Evolutionary conservation across 371 early-diverging fungal genomes (phyloP), one percentile per base, ranked within the genome.

Genomic region (Zopfochytrium polystomum): DNA sequence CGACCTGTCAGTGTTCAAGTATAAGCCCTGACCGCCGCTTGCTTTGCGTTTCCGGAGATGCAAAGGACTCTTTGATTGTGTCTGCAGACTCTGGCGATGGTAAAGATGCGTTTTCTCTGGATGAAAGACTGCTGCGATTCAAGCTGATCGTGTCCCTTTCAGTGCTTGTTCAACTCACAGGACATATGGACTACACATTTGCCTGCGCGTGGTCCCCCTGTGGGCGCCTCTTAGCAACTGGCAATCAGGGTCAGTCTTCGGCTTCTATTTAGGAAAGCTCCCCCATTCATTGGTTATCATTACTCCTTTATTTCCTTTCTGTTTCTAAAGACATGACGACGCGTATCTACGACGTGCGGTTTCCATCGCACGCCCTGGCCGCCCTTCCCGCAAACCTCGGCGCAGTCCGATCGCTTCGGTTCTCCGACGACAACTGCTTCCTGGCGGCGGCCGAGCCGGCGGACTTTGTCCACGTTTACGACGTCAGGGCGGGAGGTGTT

Each of bases 161-260:
- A 58, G 59, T 22, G 31, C 35, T 32, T 1, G 9, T 59, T 25
- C n/a, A 31, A 0, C 65, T 89, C 25, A 67, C 47, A 26, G 90
- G 90, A 2, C 90, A 90, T 50, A 59, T 77, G 27, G 92, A 90
- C 58, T 89, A 77, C 64, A 87, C 88, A 0, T 94, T 94, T 72
- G 80, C 93, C 0, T 90, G 88, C 54, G 83, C 87, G 11, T 90
- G 90, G 84, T 86, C 86, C 43, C 91, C 93, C 0, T 81, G 85
- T 55, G 87, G 85, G 6, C 73, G 71, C 5, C 70, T 78, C 22
- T 65, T 93, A 50, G 92, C 88, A 0, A 92, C 93, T 0, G 93
- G 92, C 25, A 88, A 87, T 63, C 93, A 93, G 67, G 92, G 62
- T 69, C 0, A 30, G n/a, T n/a, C n/a, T n/a, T n/a, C n/a, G n/a